Percentiles rank a stretch among this genome's conserved stretches.
phyloP scores from a whole-genome alignment of 2,329 filamentous ascomycete genomes.

The Podosphaera xanthii region DNA sequence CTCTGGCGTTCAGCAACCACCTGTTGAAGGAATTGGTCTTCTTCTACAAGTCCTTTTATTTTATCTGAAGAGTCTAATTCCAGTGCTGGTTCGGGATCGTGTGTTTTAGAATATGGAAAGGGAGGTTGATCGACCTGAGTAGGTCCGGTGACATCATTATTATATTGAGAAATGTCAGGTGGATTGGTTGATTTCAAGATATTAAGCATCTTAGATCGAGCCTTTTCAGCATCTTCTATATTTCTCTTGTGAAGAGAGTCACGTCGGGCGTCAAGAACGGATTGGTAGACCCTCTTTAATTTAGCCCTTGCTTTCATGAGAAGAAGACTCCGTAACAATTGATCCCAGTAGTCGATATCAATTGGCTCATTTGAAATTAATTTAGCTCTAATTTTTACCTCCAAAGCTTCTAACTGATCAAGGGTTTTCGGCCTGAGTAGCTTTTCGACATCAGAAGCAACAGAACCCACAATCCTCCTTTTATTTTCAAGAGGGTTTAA shows the following conservation, averaged over 20 bases:
- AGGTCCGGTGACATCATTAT: too few species aligned
- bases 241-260: conserved; percentile 43
- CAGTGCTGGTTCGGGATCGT: conserved; percentile 44
- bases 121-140: conserved; percentile 7
- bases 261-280: conserved; percentile 47
- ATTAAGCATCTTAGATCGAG: conserved; percentile 26
- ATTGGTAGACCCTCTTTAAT: conserved; percentile 53
- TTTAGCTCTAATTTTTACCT: conserved; percentile 71
- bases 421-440: conserved; percentile 68
- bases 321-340: conserved; percentile 60
- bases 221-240: conserved; percentile 37
- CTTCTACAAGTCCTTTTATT: conserved; percentile 30
- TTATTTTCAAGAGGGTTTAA: conserved; percentile 33
- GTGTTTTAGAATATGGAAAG: conserved; percentile 19
- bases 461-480: conserved; percentile 56
- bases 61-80: conserved; percentile 43
- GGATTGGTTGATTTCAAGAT: background rate
- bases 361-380: conserved; percentile 65
- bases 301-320: conserved; percentile 86
- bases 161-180: conserved; percentile 3
- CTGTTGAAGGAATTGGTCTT: conserved; percentile 32
- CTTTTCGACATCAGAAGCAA: conserved; percentile 70
- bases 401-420: conserved; percentile 66
- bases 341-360: conserved; percentile 95
- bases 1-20: conserved; percentile 35